These are phyloP conservation scores for Nemania bipapillata DNA, from an alignment of 2,329 filamentous ascomycete genomes.

Conservation along the genomic window DNA sequence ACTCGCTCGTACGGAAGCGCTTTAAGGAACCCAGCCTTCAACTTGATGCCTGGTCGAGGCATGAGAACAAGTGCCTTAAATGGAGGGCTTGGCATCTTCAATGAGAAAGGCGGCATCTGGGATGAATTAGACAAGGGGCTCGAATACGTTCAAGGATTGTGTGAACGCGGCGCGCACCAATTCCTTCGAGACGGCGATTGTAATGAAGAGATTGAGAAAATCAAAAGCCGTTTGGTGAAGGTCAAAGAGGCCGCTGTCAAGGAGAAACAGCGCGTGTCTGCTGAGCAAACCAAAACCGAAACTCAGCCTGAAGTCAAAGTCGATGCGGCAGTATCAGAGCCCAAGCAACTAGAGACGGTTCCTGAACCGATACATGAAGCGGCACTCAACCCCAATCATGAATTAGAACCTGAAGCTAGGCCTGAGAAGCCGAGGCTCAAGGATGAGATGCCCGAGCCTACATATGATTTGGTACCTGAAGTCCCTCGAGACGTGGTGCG, in stretches of 20 bases:
- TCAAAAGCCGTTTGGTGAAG: slow-evolving; percentile 71
- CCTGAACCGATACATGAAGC: not conserved
- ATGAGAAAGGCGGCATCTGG: slow-evolving; percentile 64
- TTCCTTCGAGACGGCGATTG: slow-evolving; percentile 90
- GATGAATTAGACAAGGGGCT: slow-evolving; percentile 81
- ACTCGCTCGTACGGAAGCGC: slow-evolving; percentile 54
- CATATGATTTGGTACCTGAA: slow-evolving; percentile 10
- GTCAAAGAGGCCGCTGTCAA: slow-evolving; percentile 70
- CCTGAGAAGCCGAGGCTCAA: not conserved
- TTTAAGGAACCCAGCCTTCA: slow-evolving; percentile 37
- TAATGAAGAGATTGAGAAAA: slow-evolving; percentile 76
- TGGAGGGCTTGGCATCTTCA: slow-evolving; percentile 45
- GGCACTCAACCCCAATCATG: not conserved
- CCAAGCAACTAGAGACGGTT: not conserved
- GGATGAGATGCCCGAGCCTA: slow-evolving; percentile 11
- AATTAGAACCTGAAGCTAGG: not conserved
- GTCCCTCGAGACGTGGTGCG: not conserved
- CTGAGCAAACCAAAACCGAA: slow-evolving; percentile 58
- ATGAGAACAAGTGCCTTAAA: slow-evolving; percentile 46
- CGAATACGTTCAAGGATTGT: slow-evolving; percentile 81
- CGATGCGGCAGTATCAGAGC: not conserved
- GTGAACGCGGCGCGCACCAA: slow-evolving; percentile 87
- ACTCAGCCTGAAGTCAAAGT: slow-evolving; percentile 8
- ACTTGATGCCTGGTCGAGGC: slow-evolving; percentile 44
- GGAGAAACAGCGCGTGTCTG: slow-evolving; percentile 67